Evolutionary conservation across 2,329 filamentous ascomycete species (phyloP).

Genomic region (Fusarium subglutinans): DNA sequence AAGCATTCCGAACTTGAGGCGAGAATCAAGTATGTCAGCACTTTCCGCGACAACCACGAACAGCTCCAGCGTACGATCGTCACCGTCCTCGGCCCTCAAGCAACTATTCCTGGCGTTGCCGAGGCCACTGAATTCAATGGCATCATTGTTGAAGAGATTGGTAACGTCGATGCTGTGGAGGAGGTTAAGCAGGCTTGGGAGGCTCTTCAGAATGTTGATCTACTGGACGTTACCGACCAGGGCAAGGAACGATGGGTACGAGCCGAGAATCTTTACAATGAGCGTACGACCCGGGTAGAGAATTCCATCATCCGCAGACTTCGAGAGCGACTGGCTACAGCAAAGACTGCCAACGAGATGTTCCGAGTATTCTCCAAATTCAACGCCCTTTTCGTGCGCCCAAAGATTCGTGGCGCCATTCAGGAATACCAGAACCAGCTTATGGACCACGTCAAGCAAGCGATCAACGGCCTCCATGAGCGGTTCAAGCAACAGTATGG

Average conservation of each 20-base stretch:
- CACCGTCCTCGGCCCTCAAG: slow-evolving; percentile 88
- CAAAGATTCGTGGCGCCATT: slow-evolving; percentile 98
- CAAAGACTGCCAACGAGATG: slow-evolving; percentile 99
- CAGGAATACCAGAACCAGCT: slow-evolving; percentile 98
- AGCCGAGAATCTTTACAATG: slow-evolving; percentile 95
- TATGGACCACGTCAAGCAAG: slow-evolving; percentile 97
- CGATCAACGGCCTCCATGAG: slow-evolving; percentile 92
- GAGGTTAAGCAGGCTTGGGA: slow-evolving; percentile 96
- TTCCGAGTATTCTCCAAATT: slow-evolving; percentile 99
- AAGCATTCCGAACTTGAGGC: slow-evolving; percentile 90
- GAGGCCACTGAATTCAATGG: slow-evolving; percentile 65
- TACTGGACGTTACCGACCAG: slow-evolving; percentile 89
- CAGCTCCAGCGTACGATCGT: slow-evolving; percentile 96
- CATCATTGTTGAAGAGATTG: slow-evolving; percentile 89
- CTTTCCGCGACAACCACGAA: slow-evolving; percentile 96
- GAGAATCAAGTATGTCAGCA: slow-evolving; percentile 90
- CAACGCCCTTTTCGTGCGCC: slow-evolving; percentile 96
- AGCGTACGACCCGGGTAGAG: slow-evolving; percentile 94
- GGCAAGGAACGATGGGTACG: slow-evolving; percentile 93
- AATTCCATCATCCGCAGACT: slow-evolving; percentile 98
- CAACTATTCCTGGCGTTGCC: slow-evolving; percentile 62
- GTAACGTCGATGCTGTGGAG: slow-evolving; percentile 95
- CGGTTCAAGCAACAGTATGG: slow-evolving; percentile 99
- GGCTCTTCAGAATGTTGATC: slow-evolving; percentile 91
- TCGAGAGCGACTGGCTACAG: slow-evolving; percentile 90